Evolutionary conservation across 2,329 filamentous ascomycete species (phyloP).

Genomic region (Alternaria alternata): DNA sequence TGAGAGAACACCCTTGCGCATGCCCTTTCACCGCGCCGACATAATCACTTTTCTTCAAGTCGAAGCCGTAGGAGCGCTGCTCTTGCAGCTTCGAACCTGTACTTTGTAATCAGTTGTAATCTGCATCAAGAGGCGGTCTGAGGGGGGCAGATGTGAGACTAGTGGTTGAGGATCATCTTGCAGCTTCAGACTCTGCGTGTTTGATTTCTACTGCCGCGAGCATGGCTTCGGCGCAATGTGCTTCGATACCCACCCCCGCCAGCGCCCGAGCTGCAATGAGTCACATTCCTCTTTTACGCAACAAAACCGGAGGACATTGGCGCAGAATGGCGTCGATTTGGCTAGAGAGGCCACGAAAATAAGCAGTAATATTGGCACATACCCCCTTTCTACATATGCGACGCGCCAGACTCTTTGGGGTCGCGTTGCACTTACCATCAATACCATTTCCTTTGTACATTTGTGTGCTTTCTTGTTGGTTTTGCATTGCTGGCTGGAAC

Average conservation of each 20-base stretch:
- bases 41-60: constrained; percentile 29
- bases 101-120: constrained; percentile 53
- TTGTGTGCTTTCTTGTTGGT: constrained; percentile 25
- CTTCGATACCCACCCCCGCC: constrained; percentile 4
- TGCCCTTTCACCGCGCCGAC: constrained; percentile 32
- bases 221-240: constrained; percentile 10
- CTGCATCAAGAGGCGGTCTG: constrained; percentile 40
- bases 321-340: constrained; percentile 21
- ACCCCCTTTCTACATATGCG: constrained; percentile 28
- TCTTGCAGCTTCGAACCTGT: constrained; percentile 30
- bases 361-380: constrained; percentile 45
- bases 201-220: background rate
- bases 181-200: constrained; percentile 6
- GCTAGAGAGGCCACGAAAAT: constrained; percentile 23
- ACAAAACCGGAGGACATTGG: constrained; percentile 16
- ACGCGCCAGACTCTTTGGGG: constrained; percentile 11
- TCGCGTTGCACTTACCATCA: constrained; percentile 25
- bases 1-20: constrained; percentile 36
- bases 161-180: constrained; percentile 3
- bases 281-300: constrained; percentile 13
- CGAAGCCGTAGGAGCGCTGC: constrained; percentile 9
- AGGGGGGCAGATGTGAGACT: constrained; percentile 11
- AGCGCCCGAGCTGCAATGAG: constrained; percentile 8
- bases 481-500: constrained; percentile 44
- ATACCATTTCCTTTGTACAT: constrained; percentile 45